Percentiles rank a stretch among this genome's conserved stretches.
Evolutionary conservation across 192 early-diverging fungal species (phyloP).

Genomic region (Rhizophagus sp.): DNA sequence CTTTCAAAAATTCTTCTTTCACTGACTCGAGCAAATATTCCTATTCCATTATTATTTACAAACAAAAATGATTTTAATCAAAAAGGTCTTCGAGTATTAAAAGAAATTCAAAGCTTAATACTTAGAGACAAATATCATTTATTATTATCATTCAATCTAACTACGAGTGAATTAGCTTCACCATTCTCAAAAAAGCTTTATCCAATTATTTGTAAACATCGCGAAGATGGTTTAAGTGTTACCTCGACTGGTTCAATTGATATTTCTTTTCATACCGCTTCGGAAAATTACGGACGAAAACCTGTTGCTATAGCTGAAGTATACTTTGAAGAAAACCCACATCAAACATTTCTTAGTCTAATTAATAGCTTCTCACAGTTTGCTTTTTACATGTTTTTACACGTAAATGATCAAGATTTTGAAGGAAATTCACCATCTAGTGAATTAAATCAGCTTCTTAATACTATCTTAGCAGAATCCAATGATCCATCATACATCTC

Average conservation of each 20-base stretch:
- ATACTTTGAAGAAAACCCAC: neutral
- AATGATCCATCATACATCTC: no score
- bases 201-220: neutral
- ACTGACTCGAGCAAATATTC: slow-evolving; percentile 2
- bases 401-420: neutral
- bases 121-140: neutral
- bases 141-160: slow-evolving; percentile 7
- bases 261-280: slow-evolving; percentile 1
- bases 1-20: neutral
- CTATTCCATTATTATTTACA: slow-evolving; percentile 12
- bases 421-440: neutral
- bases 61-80: neutral
- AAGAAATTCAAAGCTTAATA: neutral
- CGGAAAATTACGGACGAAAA: slow-evolving; percentile 3
- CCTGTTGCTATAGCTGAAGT: slow-evolving; percentile 4
- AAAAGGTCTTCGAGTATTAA: slow-evolving; percentile 4
- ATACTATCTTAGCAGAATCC: neutral
- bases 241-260: slow-evolving; percentile 2
- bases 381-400: neutral
- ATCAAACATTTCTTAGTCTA: neutral
- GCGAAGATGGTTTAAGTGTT: neutral
- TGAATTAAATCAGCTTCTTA: neutral
- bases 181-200: neutral
- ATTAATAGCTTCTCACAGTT: neutral
- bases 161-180: neutral